Evolutionary conservation across 108 stramenopile species (phyloP), one percentile per base, ranked within the genome.

Genomic region (Nitzschia sp.): DNA sequence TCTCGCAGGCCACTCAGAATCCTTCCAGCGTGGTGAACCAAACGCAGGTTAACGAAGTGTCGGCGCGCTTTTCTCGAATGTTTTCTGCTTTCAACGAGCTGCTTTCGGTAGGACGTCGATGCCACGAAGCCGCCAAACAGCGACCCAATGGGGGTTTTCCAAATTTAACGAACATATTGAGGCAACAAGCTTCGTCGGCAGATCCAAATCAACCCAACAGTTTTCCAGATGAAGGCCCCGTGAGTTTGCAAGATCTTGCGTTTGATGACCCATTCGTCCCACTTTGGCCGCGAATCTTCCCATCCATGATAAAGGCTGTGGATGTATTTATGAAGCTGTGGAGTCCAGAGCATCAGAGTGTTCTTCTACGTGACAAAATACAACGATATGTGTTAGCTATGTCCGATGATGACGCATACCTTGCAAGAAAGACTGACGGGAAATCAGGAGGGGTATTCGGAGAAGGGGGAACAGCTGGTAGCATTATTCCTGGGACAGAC

Each of bases 401-500:
- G 51, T 91, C 94, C 14, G 94, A 95, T 64, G 94, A 95, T 64
- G 94, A 95, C 57, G 94, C 89, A 1, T 90, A 80, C 60, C 63
- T 91, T 26, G 84, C 88, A 9, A 84, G 77, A 29, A 89, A 91
- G 48, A 83, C 87, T 42, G 88, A 87, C 50, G 73, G 52, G 7
- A 70, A 72, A 22, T 77, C 75, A 21, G 89, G 89, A 10, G 92
- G 92, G 25, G 92, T 93, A 20, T 93, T 93, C 65, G 92, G 89
- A n/a, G 86, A 93, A 72, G 88, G 88, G 7, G 92, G 92, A 0
- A 90, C 89, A n/a, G 92, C 92, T 20, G 92, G 92, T 24, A 93
- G 87, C 65, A 75, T 93, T 22, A 86, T 90, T 22, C 51, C 86
- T 34, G 92, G 92, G 22, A 77, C 75, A 29, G 81, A 84, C 73